Percentiles rank a stretch among this genome's conserved stretches.
Conservation (phyloP, 768 basidiomycete genomes). For the Leucogyrophana mollusca region DNA sequence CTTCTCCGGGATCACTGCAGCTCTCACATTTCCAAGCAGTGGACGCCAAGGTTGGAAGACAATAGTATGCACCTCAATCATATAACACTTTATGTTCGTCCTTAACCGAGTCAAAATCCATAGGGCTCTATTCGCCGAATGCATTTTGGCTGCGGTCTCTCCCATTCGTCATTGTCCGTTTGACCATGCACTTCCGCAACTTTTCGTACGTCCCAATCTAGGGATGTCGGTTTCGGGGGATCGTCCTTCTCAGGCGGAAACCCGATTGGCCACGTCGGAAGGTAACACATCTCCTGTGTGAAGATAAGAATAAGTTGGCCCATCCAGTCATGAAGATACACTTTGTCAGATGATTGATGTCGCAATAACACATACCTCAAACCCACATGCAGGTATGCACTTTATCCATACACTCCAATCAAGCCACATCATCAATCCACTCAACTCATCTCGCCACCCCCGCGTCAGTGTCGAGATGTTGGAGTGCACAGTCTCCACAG, state of each 20-base stretch:
- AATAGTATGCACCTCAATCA: too few species aligned
- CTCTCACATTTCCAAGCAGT: too few species aligned
- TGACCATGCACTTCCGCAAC: too few species aligned
- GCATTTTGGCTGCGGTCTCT: constrained; percentile 1
- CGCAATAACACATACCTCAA: constrained; percentile 8
- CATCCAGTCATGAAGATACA: too few species aligned
- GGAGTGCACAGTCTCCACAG: constrained; percentile 1
- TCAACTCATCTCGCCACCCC: constrained; percentile 9
- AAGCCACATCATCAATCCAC: constrained; percentile 16
- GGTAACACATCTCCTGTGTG: constrained; percentile 39
- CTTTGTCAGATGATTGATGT: too few species aligned
- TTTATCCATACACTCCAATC: constrained; percentile 24
- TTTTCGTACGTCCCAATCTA: too few species aligned
- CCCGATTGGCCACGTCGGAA: constrained; percentile 42
- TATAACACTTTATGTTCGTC: too few species aligned
- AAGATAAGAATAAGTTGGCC: too few species aligned
- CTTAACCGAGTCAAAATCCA: neutral
- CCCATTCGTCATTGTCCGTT: neutral
- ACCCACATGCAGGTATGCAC: constrained; percentile 14
- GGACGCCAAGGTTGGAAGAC: too few species aligned
- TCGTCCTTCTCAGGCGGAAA: too few species aligned
- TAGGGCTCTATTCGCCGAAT: neutral
- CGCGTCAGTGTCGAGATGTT: constrained; percentile 2
- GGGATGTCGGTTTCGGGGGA: too few species aligned
- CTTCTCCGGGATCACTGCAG: too few species aligned